phyloP scores from a whole-genome alignment of 352 stramenopile genomes.

The Phytophthora pisi region DNA sequence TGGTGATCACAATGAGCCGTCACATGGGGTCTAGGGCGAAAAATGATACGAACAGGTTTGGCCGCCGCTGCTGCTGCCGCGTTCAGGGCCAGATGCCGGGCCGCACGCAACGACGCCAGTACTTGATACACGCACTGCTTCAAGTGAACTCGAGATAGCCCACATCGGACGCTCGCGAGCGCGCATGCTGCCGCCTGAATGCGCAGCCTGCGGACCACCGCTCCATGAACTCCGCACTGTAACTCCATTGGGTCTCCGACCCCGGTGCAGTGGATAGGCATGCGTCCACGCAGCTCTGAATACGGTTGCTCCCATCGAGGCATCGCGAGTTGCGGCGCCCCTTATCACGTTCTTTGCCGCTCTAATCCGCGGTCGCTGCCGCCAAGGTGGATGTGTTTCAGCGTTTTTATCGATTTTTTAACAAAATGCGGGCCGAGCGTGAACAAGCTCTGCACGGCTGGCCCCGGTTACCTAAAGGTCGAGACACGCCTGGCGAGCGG shows the following conservation, averaged over 20 bases:
- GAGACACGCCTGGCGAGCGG: not conserved
- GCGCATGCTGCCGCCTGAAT: not conserved
- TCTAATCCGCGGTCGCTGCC: slow-evolving; percentile 12
- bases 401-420: slow-evolving; percentile 1
- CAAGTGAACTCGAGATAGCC: slow-evolving; percentile 5
- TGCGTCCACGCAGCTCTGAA: slow-evolving; percentile 6
- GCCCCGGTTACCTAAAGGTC: slow-evolving; percentile 15
- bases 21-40: slow-evolving; percentile 7
- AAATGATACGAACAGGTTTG: slow-evolving; percentile 35
- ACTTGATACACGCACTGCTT: slow-evolving; percentile 33
- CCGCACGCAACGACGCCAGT: slow-evolving; percentile 10
- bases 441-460: slow-evolving; percentile 11
- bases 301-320: slow-evolving; percentile 8
- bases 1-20: not conserved
- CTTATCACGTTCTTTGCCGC: slow-evolving; percentile 21
- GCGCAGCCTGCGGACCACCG: not conserved
- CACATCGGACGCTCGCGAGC: slow-evolving; percentile 14
- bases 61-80: slow-evolving; percentile 20
- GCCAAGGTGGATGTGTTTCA: slow-evolving; percentile 21
- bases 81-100: slow-evolving; percentile 20
- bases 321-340: slow-evolving; percentile 16
- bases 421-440: slow-evolving; percentile 10
- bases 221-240: not conserved
- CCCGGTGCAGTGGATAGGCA: not conserved
- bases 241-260: no score